These are phyloP conservation scores for Kuraishia molischiana DNA, from an alignment of 805 yeast species.

Conservation along the genomic window DNA sequence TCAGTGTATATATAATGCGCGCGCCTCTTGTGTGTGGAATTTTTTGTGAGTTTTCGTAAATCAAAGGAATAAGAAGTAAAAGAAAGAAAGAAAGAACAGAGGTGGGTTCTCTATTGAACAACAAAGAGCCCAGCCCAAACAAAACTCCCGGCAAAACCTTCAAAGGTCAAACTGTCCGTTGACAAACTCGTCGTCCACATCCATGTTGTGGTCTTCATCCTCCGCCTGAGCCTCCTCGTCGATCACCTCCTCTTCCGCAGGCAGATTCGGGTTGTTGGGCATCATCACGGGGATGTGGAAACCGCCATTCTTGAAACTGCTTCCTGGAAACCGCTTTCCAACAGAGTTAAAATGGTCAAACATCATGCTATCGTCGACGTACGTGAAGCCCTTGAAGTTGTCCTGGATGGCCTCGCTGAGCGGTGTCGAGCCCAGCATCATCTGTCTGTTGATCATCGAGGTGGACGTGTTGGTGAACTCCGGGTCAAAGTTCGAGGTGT, in stretches of 20 bases:
- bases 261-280: conserved; percentile 70
- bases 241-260: conserved; percentile 78
- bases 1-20: too few species aligned
- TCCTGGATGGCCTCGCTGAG: conserved; percentile 93
- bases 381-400: conserved; percentile 93
- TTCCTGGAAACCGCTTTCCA: neutral
- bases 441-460: conserved; percentile 62
- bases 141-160: conserved; percentile 2
- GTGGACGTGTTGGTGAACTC: conserved; percentile 93
- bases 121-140: neutral
- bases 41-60: neutral
- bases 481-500: conserved; percentile 95
- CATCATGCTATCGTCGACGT: conserved; percentile 87
- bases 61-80: neutral
- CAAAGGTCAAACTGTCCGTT: conserved; percentile 83
- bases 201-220: conserved; percentile 33
- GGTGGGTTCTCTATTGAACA: too few species aligned
- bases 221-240: conserved; percentile 51
- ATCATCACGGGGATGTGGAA: conserved; percentile 25
- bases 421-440: conserved; percentile 66
- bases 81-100: neutral
- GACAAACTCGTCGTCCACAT: conserved; percentile 68
- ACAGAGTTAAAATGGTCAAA: conserved; percentile 60
- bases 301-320: neutral
- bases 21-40: too few species aligned